phyloP scores from a whole-genome alignment of 257 asterid genomes.

The Solanum bulbocastanum region DNA sequence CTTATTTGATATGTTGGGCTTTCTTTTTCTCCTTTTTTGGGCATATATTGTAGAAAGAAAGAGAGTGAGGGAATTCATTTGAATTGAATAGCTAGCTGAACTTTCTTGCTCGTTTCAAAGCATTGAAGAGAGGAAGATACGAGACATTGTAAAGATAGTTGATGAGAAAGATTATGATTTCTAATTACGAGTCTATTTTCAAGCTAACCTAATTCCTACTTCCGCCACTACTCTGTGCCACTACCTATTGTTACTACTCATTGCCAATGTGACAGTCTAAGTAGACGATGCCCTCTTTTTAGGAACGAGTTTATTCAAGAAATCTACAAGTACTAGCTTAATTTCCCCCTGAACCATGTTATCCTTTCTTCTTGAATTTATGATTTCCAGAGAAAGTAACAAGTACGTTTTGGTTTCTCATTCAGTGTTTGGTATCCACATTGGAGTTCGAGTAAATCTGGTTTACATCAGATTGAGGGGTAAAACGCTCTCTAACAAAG shows the following conservation, averaged over 20 bases:
- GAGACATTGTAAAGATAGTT: neutral
- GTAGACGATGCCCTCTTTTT: neutral
- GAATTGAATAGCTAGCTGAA: neutral
- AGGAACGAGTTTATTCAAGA: neutral
- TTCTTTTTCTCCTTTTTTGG: neutral
- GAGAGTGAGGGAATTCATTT: neutral
- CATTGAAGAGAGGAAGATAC: neutral
- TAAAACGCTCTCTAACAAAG: too few species aligned
- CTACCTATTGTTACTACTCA: neutral
- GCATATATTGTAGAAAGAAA: neutral
- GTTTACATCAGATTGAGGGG: too few species aligned
- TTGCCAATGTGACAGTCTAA: neutral
- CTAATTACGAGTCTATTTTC: neutral
- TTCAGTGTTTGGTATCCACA: too few species aligned
- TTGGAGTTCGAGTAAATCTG: too few species aligned
- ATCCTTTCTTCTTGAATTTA: neutral
- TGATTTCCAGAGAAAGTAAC: neutral
- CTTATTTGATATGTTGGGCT: neutral
- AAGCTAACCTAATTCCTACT: neutral
- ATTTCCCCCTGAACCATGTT: neutral
- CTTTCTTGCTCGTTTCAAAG: neutral
- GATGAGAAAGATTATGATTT: neutral
- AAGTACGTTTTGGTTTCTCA: neutral
- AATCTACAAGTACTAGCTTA: neutral
- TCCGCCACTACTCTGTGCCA: neutral